phyloP scores from a whole-genome alignment of 2,329 filamentous ascomycete species.

The Fusarium lateritium region DNA sequence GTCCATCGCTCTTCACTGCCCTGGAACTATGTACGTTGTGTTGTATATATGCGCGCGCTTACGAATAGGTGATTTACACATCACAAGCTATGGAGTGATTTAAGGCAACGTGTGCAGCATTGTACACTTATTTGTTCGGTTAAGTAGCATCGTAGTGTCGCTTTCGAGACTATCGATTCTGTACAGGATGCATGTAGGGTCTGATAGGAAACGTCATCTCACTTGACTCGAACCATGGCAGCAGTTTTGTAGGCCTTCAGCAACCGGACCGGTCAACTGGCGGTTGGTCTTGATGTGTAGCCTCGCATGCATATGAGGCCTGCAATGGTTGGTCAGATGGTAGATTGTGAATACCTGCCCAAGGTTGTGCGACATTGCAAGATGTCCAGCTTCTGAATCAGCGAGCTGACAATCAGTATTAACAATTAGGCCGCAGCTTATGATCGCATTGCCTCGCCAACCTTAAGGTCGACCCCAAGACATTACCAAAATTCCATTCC shows the following conservation, averaged over 20 bases:
- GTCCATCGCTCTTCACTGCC: conserved; percentile 24
- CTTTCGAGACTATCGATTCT: conserved; percentile 27
- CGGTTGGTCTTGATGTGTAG: conserved; percentile 4
- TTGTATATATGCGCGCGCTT: conserved; percentile 35
- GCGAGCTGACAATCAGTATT: not conserved
- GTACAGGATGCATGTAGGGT: conserved; percentile 36
- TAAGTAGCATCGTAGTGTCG: conserved; percentile 21
- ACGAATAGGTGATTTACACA: conserved; percentile 46
- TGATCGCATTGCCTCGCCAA: not conserved
- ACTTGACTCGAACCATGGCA: conserved; percentile 12
- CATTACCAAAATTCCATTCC: not conserved
- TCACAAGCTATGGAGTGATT: conserved; percentile 28
- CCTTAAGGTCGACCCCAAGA: not conserved
- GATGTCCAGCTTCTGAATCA: not conserved
- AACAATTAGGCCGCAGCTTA: not conserved
- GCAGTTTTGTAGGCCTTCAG: conserved; percentile 5
- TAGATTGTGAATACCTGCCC: not conserved
- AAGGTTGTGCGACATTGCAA: not conserved
- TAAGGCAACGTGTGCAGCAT: conserved; percentile 7
- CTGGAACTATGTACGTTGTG: conserved; percentile 13
- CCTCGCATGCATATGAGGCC: conserved; percentile 27
- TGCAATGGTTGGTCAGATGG: conserved; percentile 19
- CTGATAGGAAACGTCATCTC: conserved; percentile 8
- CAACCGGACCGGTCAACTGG: not conserved
- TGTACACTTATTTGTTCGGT: not conserved